Base-by-base conservation (phyloP, 2,329 filamentous ascomycete genomes). In the Pseudocercospora fijiensis region DNA sequence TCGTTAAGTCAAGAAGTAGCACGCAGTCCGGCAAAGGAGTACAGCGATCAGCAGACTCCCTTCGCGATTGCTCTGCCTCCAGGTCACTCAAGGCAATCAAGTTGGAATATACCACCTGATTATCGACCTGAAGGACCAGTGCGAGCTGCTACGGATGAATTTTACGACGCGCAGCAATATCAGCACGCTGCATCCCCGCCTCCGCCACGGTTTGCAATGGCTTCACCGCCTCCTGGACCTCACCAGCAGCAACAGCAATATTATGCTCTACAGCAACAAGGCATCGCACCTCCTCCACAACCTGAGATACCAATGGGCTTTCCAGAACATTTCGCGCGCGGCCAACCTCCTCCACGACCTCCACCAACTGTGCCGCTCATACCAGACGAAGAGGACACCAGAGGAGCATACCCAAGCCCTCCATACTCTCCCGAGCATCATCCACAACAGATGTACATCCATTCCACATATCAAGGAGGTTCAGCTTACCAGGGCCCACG, bases 1-100 rank as follows among this genome's bases (percentile, higher is more conserved):
- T 70, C 69, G 1, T 65, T 67, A n/a, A 64, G 65, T 1, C 60
- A 69, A 16, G 67, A 69, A 27, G 61, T 68, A 26, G 68, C 67
- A 11, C 67, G 71, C 18, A 69, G 65, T 51, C 70, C 73, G 2
- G 71, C 71, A 0, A 66, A 66, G 27, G 66, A 70, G 24, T 71
- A 73, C 52, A 49, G 61, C 8, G 70, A 72, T 37, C 73, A 75
- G 60, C 72, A 74, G 58, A 71, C 69, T 1, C 71, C 72, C 5
- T 75, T 68, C 68, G 57, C 70, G 9, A 65, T 73, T 22, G 62
- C 60, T 7, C n/a, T 74, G 30, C 70, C 71, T 4, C 41, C 18
- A 6, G 63, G 52, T 22, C 43, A 43, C 10, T 58, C 57, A n/a
- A 26, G 57, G n/a, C 49, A 53, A 30, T 18, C 57, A 26, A 58